These are phyloP conservation scores for Aspergillus coremiiformis DNA, from an alignment of 495 filamentous ascomycete genomes.

Conservation along the genomic window DNA sequence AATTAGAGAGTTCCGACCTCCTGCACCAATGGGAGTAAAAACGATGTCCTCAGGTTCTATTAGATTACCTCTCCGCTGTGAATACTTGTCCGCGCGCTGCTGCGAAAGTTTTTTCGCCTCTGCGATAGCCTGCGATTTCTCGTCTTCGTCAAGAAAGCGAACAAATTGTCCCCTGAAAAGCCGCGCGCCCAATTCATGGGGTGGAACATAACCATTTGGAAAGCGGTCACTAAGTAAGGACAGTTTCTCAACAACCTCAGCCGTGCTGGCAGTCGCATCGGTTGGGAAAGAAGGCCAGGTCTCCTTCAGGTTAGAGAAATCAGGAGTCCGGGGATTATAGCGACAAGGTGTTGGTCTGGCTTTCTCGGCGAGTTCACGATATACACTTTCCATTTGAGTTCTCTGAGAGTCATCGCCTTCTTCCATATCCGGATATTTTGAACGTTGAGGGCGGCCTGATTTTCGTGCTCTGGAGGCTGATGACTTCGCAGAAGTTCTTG, in stretches of 20 bases:
- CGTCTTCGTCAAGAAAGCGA: constrained; percentile 32
- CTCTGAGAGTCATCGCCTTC: constrained; percentile 18
- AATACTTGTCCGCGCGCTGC: constrained; percentile 36
- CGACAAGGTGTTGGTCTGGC: constrained; percentile 24
- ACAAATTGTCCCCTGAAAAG: constrained; percentile 37
- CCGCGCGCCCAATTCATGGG: constrained; percentile 33
- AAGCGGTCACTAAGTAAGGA: constrained; percentile 28
- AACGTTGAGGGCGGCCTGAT: constrained; percentile 3
- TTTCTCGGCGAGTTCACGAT: constrained; percentile 26
- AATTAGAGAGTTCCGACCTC: constrained; percentile 58
- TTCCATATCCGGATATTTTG: constrained; percentile 14
- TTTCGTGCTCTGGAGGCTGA: constrained; percentile 9
- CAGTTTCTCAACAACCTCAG: constrained; percentile 34
- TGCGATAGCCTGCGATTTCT: constrained; percentile 30
- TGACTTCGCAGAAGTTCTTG: constrained; percentile 8
- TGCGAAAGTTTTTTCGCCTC: constrained; percentile 33
- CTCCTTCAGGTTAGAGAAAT: constrained; percentile 25
- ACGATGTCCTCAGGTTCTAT: constrained; percentile 29
- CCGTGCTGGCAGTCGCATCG: constrained; percentile 19
- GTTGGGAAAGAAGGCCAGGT: constrained; percentile 41
- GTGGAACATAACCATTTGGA: constrained; percentile 33
- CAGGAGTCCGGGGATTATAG: constrained; percentile 28
- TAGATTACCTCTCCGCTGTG: constrained; percentile 32
- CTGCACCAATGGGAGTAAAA: constrained; percentile 42
- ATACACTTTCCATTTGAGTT: constrained; percentile 26